Base-by-base conservation (phyloP, 768 basidiomycete species). In the Phaeotremella skinneri region DNA sequence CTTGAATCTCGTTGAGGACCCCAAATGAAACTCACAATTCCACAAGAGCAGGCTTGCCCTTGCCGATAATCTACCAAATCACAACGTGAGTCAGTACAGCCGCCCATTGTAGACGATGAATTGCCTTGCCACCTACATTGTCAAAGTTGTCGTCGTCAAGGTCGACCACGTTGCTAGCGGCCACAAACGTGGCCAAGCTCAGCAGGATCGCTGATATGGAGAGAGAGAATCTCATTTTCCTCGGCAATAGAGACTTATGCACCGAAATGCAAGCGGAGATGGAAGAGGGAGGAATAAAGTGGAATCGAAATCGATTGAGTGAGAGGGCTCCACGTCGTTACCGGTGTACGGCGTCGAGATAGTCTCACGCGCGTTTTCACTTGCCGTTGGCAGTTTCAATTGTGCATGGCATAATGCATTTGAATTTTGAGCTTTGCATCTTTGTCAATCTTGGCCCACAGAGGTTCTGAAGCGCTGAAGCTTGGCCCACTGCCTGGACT, bases 41-140 rank as follows among this genome's bases (percentile, higher is more conserved):
- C 25, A 94, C 89, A 31, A 92, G 81, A 68, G 86, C 90, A 55
- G 89, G 87, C 70, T 84, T 89, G 55, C 87, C 89, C 57, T 87
- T 78, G 50, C 91, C 91, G 69, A 94, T 63, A 55, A 58, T 55
- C 69, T 69, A 59, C n/a, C 13, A 9, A 2, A 2, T 52, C 21
- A 25, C 27, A n/a, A 14, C 56, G 21, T 23, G 52, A 13, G 25
- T 27, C 17, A n/a, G 23, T 16, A 3, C 23, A 26, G 37, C 9
- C 32, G 27, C 16, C 1, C 17, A 47, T n/a, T 4, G 3, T 48
- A 2, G 16, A 13, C 25, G 16, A 23, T 7, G 9, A 31, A 20
- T 11, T 30, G 37, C 42, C 14, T 37, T 37, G 20, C 58, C 64
- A 58, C 72, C 79, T 56, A 85, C 75, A 27, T 79, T 65, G 75